Percentiles rank a stretch among this genome's conserved stretches.
Evolutionary conservation across 108 stramenopile species (phyloP).

Genomic region (Aurantiochytrium sp.): DNA sequence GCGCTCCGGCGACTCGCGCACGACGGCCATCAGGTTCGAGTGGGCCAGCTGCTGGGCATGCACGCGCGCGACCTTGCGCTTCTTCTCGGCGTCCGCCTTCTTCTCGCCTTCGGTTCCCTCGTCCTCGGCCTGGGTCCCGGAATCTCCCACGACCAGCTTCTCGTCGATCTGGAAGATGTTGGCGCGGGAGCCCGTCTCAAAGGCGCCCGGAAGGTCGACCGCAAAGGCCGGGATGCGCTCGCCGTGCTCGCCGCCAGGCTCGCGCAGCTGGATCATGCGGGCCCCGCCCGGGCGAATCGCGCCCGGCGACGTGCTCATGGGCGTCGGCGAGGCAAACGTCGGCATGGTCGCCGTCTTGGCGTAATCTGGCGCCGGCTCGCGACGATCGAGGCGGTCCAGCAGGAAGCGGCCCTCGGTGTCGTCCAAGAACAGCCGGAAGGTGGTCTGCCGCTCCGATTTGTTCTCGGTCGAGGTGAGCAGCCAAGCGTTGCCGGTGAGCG

Average conservation of each 20-base stretch:
- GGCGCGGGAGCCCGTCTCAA: background rate
- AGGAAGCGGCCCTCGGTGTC: background rate
- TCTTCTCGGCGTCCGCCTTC: background rate
- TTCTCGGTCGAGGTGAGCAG: background rate
- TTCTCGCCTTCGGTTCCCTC: background rate
- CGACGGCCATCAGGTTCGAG: conserved; percentile 15
- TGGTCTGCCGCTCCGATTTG: background rate
- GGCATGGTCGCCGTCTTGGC: background rate
- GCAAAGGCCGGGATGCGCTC: conserved; percentile 27
- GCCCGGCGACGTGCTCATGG: background rate
- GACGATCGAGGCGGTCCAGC: background rate
- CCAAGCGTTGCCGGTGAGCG: background rate
- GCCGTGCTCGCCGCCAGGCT: background rate
- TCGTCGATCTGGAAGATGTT: conserved; percentile 16
- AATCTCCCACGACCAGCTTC: background rate
- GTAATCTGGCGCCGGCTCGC: background rate
- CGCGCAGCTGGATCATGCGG: background rate
- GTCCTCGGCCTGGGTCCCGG: background rate
- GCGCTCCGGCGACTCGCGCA: conserved; percentile 7
- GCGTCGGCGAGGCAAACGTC: background rate
- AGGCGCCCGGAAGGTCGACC: conserved; percentile 18
- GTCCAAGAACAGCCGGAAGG: background rate
- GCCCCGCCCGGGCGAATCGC: background rate
- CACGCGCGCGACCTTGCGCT: background rate
- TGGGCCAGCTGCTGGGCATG: background rate